Base-by-base conservation (phyloP, 2,329 filamentous ascomycete genomes). In the Diaporthe humulicola region DNA sequence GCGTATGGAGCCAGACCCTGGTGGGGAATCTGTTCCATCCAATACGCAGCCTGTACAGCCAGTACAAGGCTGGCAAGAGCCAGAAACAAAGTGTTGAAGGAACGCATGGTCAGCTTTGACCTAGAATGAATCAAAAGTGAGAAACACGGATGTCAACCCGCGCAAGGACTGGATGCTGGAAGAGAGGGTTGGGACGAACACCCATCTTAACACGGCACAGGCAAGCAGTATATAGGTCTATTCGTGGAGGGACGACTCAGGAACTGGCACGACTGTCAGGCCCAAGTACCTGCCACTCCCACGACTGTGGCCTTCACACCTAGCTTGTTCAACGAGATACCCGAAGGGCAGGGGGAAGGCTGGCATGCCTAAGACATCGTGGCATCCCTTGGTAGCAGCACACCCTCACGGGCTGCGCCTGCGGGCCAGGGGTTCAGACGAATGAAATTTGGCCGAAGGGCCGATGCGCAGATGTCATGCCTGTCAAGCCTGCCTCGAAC, bases 1-100 rank as follows among this genome's bases (percentile, higher is more conserved):
- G 83, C 85, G 79, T 83, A 87, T 48, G 86, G 85, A 14, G 86
- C 85, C 74, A 84, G 74, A 17, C 86, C 86, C 76, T 86, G 84
- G 76, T 88, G 82, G n/a, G 79, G 71, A 50, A 83, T 80, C 58
- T 81, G 78, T 38, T 77, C 80, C 77, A 83, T 78, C 82, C 82
- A 83, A 67, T 79, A 81, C 40, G 58, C 54, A 19, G 78, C 82
- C 69, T 80, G 76, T 52, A 78, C 79, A 22, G 77, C 71, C 45
- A 79, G 79, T 38, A 78, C 76, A 28, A 81, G 73, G 74, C 78
- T 77, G 78, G 79, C 79, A 71, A 78, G 77, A 40, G 81, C 81
- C 79, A 82, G 76, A 60, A 80, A 73, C 56, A 80, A 64, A 36
- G 79, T 75, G 61, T 73, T 70, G 56, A 74, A 74, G 54, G 80